Evolutionary conservation across 305 asterid genomes (phyloP).

Genomic region (Solanum chacoense): DNA sequence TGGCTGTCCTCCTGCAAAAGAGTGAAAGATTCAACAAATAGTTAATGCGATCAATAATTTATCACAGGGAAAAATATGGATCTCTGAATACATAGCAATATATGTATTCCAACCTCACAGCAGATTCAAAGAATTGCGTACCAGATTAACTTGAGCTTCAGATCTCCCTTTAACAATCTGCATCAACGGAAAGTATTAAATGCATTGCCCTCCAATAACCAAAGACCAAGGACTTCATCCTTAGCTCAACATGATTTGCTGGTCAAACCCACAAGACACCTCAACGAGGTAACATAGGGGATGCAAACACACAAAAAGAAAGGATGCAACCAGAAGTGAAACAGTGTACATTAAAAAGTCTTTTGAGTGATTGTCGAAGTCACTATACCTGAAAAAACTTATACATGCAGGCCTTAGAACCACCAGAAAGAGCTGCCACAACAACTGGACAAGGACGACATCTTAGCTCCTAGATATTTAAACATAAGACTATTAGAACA

Average conservation of each 20-base stretch:
- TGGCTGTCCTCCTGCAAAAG: conserved; percentile 64
- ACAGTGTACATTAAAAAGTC: neutral
- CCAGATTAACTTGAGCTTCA: conserved; percentile 67
- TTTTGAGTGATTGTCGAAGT: neutral
- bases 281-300: neutral
- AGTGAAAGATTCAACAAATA: conserved; percentile 7
- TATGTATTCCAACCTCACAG: neutral
- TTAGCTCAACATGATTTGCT: neutral
- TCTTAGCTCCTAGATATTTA: conserved; percentile 48
- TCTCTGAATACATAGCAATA: neutral
- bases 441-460: conserved; percentile 62
- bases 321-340: neutral
- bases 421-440: conserved; percentile 66
- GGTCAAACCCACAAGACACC: neutral
- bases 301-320: neutral
- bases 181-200: conserved; percentile 6
- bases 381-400: conserved; percentile 71
- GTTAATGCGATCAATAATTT: neutral
- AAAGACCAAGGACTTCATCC: neutral
- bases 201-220: neutral
- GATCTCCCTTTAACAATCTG: conserved; percentile 78
- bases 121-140: conserved; percentile 13
- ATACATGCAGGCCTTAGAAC: conserved; percentile 90
- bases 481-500: conserved; percentile 4
- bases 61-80: neutral